Base-by-base conservation (phyloP, 768 basidiomycete genomes). In the Rhodosporidiobolus sp. region DNA sequence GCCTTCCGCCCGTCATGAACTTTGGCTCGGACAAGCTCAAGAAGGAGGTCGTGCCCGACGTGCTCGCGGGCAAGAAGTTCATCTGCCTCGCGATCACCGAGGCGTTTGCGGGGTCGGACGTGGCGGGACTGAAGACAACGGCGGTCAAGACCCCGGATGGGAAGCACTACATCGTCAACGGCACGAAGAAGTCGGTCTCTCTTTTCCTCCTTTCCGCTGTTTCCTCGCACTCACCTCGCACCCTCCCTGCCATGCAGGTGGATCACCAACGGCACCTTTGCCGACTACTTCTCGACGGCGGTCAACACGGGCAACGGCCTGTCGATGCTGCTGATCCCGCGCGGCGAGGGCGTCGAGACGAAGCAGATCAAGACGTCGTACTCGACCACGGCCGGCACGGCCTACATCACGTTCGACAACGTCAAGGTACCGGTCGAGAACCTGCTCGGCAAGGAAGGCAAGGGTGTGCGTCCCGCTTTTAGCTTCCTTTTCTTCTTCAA, bases 401-500 rank as follows among this genome's bases (percentile, higher is more conserved):
- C 78, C 11, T 79, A 78, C 69, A 65, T 80, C 64, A 75, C 75
- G 4, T 78, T 79, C 61, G 70, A 77, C 67, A 72, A 73, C 55
- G 75, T 74, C 55, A 73, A 75, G 49, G 80, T 80, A 8, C 80
- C 80, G 20, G 76, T 72, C 34, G 73, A 75, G 66, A 80, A 80
- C 70, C 71, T 79, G 10, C 68, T 80, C 58, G 80, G 80, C 19
- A 72, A 75, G 62, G 77, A 79, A 60, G 74, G 75, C 65, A 74
- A 77, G 50, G 79, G 79, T 28, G 38, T 43, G 14, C 38, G 38
- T 43, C 38, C n/a, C 38, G 38, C 38, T 43, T 43, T 43, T 43
- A 4, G 57, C 20, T 28, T 72, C n/a, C 59, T 24, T 24, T 38
- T 14, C 22, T 20, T 12, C 17, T n/a, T 22, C 24, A n/a, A n/a